Evolutionary conservation across 805 yeast genomes (phyloP).

Genomic region (Candida pini): DNA sequence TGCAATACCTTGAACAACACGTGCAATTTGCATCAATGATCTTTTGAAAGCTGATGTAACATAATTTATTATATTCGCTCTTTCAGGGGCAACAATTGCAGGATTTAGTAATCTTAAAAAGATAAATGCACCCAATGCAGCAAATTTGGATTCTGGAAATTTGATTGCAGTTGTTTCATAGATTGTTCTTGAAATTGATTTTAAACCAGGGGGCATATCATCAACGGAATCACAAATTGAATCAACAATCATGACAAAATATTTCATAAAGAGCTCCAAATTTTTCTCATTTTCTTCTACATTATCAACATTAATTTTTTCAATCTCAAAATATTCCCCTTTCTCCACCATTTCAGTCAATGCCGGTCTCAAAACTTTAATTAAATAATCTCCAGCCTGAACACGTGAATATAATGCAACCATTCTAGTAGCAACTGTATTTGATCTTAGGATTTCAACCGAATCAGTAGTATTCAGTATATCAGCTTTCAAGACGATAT

Average conservation of each 20-base stretch:
- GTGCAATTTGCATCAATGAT: constrained; percentile 71
- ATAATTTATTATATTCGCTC: constrained; percentile 27
- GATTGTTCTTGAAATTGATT: constrained; percentile 64
- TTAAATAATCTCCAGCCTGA: constrained; percentile 59
- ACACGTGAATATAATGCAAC: constrained; percentile 64
- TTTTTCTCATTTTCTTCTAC: constrained; percentile 36
- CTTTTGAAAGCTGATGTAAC: constrained; percentile 37
- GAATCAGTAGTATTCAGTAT: constrained; percentile 54
- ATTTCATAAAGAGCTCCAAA: constrained; percentile 46
- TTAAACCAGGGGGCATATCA: constrained; percentile 64
- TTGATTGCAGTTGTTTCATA: constrained; percentile 49
- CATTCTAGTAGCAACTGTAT: constrained; percentile 76
- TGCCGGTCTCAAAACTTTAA: constrained; percentile 47
- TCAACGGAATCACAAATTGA: constrained; percentile 51
- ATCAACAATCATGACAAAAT: constrained; percentile 51
- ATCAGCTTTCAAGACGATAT: constrained; percentile 54
- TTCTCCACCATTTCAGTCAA: constrained; percentile 45
- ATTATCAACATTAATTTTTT: constrained; percentile 32
- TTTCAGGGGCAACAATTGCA: constrained; percentile 83
- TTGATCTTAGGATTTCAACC: constrained; percentile 72
- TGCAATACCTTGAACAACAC: constrained; percentile 80
- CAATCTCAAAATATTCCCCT: constrained; percentile 59
- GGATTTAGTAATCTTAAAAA: constrained; percentile 82
- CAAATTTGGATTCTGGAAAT: constrained; percentile 59
- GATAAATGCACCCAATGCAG: constrained; percentile 82